These are phyloP conservation scores for Diplodia sapinea DNA, from an alignment of 2,329 filamentous ascomycete species.

Conservation along the genomic window DNA sequence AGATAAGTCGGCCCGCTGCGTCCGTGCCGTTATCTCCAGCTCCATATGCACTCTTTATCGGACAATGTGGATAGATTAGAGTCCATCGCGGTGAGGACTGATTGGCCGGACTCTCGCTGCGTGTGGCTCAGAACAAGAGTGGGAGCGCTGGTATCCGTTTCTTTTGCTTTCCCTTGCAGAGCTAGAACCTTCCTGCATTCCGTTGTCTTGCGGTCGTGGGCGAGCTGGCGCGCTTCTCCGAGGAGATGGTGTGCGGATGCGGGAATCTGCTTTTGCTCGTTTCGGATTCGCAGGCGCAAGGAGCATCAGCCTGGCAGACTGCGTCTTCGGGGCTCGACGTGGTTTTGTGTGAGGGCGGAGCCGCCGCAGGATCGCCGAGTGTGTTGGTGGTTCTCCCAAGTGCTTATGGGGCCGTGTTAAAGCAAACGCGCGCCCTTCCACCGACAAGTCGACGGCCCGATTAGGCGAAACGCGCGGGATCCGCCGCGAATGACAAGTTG, in stretches of 20 bases:
- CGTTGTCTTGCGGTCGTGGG: background rate
- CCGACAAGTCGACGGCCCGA: background rate
- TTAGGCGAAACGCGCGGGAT: background rate
- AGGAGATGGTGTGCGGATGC: background rate
- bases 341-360: background rate
- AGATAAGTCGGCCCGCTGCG: background rate
- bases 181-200: background rate
- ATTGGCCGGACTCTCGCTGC: background rate
- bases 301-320: background rate
- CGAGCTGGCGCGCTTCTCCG: background rate
- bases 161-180: too few relatives aligned
- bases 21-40: slow-evolving; percentile 1
- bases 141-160: background rate
- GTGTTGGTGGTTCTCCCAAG: background rate
- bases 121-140: background rate
- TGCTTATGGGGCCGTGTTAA: background rate
- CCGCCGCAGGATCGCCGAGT: background rate
- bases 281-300: background rate
- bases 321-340: background rate
- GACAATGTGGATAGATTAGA: background rate
- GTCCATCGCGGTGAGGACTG: background rate
- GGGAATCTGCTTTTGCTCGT: background rate
- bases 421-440: background rate
- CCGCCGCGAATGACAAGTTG: background rate
- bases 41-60: background rate